Base-by-base conservation (phyloP, 1,139 yeast species). In the Geotrichum europaeum region DNA sequence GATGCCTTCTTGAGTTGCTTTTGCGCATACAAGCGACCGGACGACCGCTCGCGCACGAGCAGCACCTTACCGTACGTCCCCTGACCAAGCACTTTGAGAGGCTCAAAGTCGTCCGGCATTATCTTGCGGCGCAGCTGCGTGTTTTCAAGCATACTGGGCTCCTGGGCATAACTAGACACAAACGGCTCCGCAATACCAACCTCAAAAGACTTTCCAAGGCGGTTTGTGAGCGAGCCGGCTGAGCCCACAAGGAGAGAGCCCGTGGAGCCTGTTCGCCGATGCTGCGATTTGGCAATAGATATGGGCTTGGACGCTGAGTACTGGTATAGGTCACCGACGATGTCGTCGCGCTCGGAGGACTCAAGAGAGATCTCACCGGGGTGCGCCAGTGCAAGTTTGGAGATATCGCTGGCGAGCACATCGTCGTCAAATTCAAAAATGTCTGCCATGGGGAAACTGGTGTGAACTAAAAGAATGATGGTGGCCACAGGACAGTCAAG, bases 21-120 rank as follows among this genome's bases (percentile, higher is more conserved):
- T 77, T 89, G 96, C 0, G 97, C 97, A 76, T 84, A 91, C 15
- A 91, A 75, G 64, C 81, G 80, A 0, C 88, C 88, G 0, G 90
- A 84, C 9, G 81, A 68, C 56, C 72, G 73, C 69, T 89, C 91
- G 61, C 84, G 81, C 0, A 90, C 97, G 10, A 91, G 75, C 22
- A 89, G 71, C 2, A 91, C 97, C 70, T 89, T 89, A 4, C 97
- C 97, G 68, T 89, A 90, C n/a, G 96, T 90, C 2, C 97, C 97
- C 65, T 85, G 84, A 0, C 97, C 97, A 22, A 91, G 76, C 0
- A 89, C 95, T 72, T 84, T 86, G 12, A 91, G 75, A 1, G 89
- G 87, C 65, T 82, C 85, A 68, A 91, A 91, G 70, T 91, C 96
- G 1, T 78, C 68, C 0, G 83, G 78, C 3, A 63, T 65, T 65